Base-by-base conservation (phyloP, 352 stramenopile genomes). In the Pythium sp. region DNA sequence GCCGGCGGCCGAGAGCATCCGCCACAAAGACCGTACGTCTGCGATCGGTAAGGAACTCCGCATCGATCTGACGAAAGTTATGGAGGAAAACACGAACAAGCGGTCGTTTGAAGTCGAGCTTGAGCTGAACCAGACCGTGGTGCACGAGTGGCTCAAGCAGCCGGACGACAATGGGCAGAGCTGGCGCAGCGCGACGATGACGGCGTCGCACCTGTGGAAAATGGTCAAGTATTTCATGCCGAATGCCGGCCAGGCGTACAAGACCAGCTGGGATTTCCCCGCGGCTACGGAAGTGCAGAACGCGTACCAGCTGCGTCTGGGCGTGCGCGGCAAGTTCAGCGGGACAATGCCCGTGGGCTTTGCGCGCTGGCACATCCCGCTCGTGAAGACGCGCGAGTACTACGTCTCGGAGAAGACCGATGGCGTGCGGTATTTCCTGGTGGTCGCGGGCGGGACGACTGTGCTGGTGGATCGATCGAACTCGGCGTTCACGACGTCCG, bases 351-450 rank as follows among this genome's bases (percentile, higher is more conserved):
- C 91, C 8, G 91, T 97, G 20, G 92, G 92, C 9, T 97, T 97
- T 83, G 90, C 90, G n/a, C 85, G 89, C 41, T 92, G 82, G 76
- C 86, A 97, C 69, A 94, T 97, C 58, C 85, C 88, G 41, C 67
- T 91, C n/a, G 86, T 96, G 49, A 86, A 91, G 70, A 80, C 84
- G 47, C 76, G 81, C 49, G 89, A 94, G 66, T 97, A 97, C 69
- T 95, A 86, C 68, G 82, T 96, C 11, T 94, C 89, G 11, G 91
- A 97, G 73, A 97, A 97, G 78, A 97, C 91, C 6, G 91, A 97
- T 67, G 91, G 90, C 28, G 89, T 97, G 64, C 87, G 91, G 34
- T 97, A 97, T 58, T 96, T 97, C 57, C 79, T 97, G 15, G 86
- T 97, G 55, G 84, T 94, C 51, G 82, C 89, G 0, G 84, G 77